These are phyloP conservation scores for Hypoxylon fuscum DNA, from an alignment of 495 filamentous ascomycete genomes.

Conservation along the genomic window DNA sequence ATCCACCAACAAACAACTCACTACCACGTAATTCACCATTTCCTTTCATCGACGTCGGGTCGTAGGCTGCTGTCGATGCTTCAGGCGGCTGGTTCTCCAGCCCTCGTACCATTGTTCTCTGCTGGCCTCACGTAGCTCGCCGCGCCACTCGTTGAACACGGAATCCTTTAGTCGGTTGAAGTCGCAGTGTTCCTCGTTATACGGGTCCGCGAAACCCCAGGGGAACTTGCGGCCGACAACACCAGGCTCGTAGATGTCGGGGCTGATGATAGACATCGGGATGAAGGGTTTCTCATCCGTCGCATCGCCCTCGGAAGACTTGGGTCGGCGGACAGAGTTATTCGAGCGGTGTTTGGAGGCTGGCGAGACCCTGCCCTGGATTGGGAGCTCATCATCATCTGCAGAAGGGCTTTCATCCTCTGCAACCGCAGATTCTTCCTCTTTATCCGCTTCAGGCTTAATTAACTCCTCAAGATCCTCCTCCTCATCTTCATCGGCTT, in stretches of 20 bases:
- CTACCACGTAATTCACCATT: conserved; percentile 16
- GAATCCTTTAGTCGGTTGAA: conserved; percentile 89
- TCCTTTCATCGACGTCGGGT: conserved; percentile 44
- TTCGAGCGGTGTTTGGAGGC: conserved; percentile 56
- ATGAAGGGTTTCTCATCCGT: conserved; percentile 65
- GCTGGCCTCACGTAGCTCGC: conserved; percentile 89
- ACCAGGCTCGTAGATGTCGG: conserved; percentile 84
- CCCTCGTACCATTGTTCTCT: conserved; percentile 95
- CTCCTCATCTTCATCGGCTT: conserved; percentile 65
- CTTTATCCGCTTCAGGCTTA: conserved; percentile 30
- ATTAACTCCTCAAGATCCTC: conserved; percentile 44
- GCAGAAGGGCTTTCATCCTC: conserved; percentile 44
- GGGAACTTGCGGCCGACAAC: conserved; percentile 86
- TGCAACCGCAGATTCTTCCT: conserved; percentile 31
- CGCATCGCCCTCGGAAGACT: conserved; percentile 46
- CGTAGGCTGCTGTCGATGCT: conserved; percentile 50
- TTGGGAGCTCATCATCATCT: conserved; percentile 46
- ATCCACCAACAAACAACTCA: conserved; percentile 24
- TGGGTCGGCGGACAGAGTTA: conserved; percentile 57
- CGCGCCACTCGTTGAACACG: conserved; percentile 92
- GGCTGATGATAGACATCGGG: conserved; percentile 92
- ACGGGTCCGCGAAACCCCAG: conserved; percentile 96
- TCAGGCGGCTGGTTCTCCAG: conserved; percentile 80
- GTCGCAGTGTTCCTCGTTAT: conserved; percentile 91
- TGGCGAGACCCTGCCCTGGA: conserved; percentile 42